Evolutionary conservation across 164 flowering plant genomes (phyloP).

Genomic region (Tetracentron sinense): DNA sequence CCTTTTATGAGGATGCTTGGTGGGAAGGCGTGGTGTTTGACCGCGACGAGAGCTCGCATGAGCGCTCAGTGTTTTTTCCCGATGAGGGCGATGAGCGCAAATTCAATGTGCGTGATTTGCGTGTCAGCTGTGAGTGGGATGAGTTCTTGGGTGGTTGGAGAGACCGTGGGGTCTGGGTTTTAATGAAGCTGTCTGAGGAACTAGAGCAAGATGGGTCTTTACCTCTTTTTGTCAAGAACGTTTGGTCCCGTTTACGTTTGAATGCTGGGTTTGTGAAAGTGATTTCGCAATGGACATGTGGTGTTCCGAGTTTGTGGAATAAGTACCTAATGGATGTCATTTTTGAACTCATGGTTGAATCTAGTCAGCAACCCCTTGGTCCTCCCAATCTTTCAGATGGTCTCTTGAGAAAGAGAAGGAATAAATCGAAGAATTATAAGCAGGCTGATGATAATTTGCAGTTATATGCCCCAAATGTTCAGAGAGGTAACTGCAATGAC

Average conservation of each 20-base stretch:
- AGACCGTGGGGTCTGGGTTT: conserved; percentile 29
- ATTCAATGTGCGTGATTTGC: conserved; percentile 20
- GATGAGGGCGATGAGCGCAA: conserved; percentile 65
- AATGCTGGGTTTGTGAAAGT: conserved; percentile 24
- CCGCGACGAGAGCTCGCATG: conserved; percentile 35
- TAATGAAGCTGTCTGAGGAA: conserved; percentile 18
- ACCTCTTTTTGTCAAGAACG: conserved; percentile 17
- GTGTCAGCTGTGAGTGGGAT: conserved; percentile 29
- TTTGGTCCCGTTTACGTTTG: conserved; percentile 20
- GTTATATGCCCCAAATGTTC: not conserved
- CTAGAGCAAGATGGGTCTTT: conserved; percentile 9
- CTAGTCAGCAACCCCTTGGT: not conserved
- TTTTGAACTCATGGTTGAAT: conserved; percentile 12
- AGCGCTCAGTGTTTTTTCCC: conserved; percentile 70
- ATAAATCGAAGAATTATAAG: conserved; percentile 1
- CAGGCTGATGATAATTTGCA: not conserved
- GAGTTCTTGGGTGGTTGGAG: conserved; percentile 28
- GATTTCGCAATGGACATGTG: conserved; percentile 39
- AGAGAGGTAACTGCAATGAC: conserved; percentile 2
- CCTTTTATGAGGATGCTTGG: conserved; percentile 59
- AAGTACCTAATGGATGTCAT: conserved; percentile 17
- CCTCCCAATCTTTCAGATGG: not conserved
- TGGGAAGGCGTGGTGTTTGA: conserved; percentile 96
- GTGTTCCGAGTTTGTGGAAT: conserved; percentile 22
- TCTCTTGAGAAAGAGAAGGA: conserved; percentile 4